These are phyloP conservation scores for Neurospora sp. DNA, from an alignment of 2,329 filamentous ascomycete species.

Conservation along the genomic window DNA sequence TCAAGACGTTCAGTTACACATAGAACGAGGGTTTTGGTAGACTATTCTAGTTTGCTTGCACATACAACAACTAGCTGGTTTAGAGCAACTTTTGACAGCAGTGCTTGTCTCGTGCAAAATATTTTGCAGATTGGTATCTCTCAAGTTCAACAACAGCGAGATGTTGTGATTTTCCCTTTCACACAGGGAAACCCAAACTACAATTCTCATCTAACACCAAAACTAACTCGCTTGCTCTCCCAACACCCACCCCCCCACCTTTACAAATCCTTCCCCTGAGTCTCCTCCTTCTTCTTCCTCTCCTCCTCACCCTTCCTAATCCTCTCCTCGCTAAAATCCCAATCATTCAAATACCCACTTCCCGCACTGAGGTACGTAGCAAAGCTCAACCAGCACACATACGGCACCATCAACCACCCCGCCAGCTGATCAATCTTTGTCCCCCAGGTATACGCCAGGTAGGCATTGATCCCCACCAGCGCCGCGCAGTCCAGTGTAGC, in stretches of 20 bases:
- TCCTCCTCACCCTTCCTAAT: conserved; percentile 11
- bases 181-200: no score
- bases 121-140: neutral
- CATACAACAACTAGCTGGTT: neutral
- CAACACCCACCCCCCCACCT: neutral
- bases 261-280: conserved; percentile 1
- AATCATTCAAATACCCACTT: conserved; percentile 57
- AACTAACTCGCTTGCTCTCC: neutral
- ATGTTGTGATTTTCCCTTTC: neutral
- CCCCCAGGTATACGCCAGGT: conserved; percentile 67
- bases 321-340: conserved; percentile 41
- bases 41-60: neutral
- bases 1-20: neutral
- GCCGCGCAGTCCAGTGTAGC: conserved; percentile 68
- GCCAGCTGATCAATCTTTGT: conserved; percentile 56
- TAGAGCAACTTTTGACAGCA: no score
- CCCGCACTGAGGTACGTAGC: conserved; percentile 74
- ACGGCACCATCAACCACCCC: conserved; percentile 68
- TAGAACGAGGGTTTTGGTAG: neutral
- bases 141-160: neutral
- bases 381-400: conserved; percentile 77
- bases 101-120: neutral
- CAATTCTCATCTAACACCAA: no score
- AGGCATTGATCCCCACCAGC: conserved; percentile 61
- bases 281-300: conserved; percentile 5